Evolutionary conservation across 177 flowering plant genomes (phyloP).

Genomic region (Vitis hybrid): DNA sequence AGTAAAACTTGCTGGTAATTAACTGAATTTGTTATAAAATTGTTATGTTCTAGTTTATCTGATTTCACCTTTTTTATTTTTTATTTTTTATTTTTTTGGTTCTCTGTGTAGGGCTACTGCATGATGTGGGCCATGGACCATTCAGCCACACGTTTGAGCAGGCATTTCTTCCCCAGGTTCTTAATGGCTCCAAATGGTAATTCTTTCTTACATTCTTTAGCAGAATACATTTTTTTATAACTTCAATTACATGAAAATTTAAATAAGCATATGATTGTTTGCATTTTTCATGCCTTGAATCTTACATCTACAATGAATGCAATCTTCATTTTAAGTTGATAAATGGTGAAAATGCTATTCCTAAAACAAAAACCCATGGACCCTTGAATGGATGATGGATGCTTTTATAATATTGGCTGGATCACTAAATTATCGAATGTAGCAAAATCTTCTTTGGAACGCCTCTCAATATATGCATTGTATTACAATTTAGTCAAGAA

Average conservation of each 20-base stretch:
- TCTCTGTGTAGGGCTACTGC: conserved; percentile 54
- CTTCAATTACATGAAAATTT: neutral
- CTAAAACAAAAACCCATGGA: neutral
- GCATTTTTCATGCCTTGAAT: neutral
- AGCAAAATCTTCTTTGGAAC: neutral
- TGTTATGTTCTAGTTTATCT: neutral
- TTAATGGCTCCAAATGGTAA: conserved; percentile 53
- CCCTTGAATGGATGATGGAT: neutral
- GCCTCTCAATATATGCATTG: too few species aligned
- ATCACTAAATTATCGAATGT: neutral
- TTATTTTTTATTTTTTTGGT: neutral
- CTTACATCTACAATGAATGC: neutral
- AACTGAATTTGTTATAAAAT: neutral
- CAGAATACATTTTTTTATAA: neutral
- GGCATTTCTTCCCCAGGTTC: conserved; percentile 65
- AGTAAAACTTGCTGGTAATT: conserved; percentile 75
- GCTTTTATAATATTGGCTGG: neutral
- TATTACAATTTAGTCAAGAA: too few species aligned
- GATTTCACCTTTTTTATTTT: neutral
- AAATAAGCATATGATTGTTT: neutral
- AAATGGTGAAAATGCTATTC: neutral
- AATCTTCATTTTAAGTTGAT: neutral
- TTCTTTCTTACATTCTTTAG: neutral
- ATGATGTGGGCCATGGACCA: conserved; percentile 85
- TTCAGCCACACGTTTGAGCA: conserved; percentile 80